A percentile compares a stretch with the other conserved stretches of the same genome.
Evolutionary conservation across 768 basidiomycete species (phyloP).

Genomic region (Panus rudis): DNA sequence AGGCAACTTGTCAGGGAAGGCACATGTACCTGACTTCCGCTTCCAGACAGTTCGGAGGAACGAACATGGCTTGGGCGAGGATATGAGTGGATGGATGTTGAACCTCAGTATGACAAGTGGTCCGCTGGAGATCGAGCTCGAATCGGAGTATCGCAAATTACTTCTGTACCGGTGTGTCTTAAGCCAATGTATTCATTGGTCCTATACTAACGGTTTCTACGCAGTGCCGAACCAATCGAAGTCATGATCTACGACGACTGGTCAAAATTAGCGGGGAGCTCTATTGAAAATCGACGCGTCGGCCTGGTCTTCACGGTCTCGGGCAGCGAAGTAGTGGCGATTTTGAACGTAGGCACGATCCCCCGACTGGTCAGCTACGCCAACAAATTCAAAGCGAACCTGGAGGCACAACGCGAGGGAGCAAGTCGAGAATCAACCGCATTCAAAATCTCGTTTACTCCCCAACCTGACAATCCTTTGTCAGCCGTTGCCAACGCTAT

Average conservation of each 20-base stretch:
- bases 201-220: neutral
- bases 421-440: slow-evolving; percentile 75
- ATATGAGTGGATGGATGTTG: slow-evolving; percentile 44
- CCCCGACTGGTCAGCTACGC: slow-evolving; percentile 70
- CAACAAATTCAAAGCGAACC: slow-evolving; percentile 67
- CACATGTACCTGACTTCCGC: slow-evolving; percentile 59
- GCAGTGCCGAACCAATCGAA: slow-evolving; percentile 71
- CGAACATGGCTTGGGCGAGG: slow-evolving; percentile 29
- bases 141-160: slow-evolving; percentile 71
- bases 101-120: slow-evolving; percentile 74
- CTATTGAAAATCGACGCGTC: slow-evolving; percentile 50
- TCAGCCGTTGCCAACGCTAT: slow-evolving; percentile 85
- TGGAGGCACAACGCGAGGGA: slow-evolving; percentile 66
- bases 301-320: slow-evolving; percentile 69
- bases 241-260: slow-evolving; percentile 79
- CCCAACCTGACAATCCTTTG: slow-evolving; percentile 72
- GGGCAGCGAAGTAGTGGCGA: slow-evolving; percentile 59
- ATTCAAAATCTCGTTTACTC: slow-evolving; percentile 64
- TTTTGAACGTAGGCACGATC: slow-evolving; percentile 68
- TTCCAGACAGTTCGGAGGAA: slow-evolving; percentile 68
- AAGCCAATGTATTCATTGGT: neutral
- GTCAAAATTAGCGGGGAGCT: slow-evolving; percentile 47
- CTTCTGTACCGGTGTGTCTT: slow-evolving; percentile 64
- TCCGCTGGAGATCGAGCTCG: slow-evolving; percentile 53
- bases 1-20: slow-evolving; percentile 65